Percentiles rank a stretch among this genome's conserved stretches.
Conservation (phyloP, 805 yeast species). For the Starmerella asiatica region DNA sequence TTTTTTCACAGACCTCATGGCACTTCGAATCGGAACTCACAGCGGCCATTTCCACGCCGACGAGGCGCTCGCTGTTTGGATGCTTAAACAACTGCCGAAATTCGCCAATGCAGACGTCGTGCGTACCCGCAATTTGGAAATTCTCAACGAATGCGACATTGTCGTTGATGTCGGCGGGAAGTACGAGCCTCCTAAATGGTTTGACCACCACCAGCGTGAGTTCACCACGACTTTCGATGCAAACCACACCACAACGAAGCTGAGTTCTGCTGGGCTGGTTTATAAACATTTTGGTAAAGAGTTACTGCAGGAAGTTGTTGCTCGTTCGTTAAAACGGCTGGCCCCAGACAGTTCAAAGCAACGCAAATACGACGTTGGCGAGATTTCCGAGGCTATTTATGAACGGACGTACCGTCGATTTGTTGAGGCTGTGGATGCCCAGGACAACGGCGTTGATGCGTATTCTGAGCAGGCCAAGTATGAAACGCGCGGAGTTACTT, state of each 20-base stretch:
- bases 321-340: not conserved
- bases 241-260: constrained; percentile 49
- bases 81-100: constrained; percentile 60
- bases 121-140: constrained; percentile 70
- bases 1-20: too few species aligned
- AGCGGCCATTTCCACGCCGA: constrained; percentile 91
- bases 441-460: constrained; percentile 78
- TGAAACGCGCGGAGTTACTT: constrained; percentile 55
- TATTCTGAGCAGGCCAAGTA: constrained; percentile 48
- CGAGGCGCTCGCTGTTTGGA: constrained; percentile 83
- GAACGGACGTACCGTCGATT: constrained; percentile 72
- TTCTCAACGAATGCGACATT: constrained; percentile 77
- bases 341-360: not conserved
- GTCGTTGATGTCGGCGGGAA: constrained; percentile 92
- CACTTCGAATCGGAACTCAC: constrained; percentile 64
- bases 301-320: constrained; percentile 31
- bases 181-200: constrained; percentile 72
- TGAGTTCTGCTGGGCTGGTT: constrained; percentile 86
- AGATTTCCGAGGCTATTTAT: constrained; percentile 51
- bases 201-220: constrained; percentile 95
- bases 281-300: constrained; percentile 47
- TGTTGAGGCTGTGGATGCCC: constrained; percentile 81
- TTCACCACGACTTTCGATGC: constrained; percentile 61
- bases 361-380: constrained; percentile 29
- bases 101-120: constrained; percentile 53